A percentile compares a stretch with the other conserved stretches of the same genome.
Conservation (phyloP, 129 eudicot genomes). For the Sambucus nigra region DNA sequence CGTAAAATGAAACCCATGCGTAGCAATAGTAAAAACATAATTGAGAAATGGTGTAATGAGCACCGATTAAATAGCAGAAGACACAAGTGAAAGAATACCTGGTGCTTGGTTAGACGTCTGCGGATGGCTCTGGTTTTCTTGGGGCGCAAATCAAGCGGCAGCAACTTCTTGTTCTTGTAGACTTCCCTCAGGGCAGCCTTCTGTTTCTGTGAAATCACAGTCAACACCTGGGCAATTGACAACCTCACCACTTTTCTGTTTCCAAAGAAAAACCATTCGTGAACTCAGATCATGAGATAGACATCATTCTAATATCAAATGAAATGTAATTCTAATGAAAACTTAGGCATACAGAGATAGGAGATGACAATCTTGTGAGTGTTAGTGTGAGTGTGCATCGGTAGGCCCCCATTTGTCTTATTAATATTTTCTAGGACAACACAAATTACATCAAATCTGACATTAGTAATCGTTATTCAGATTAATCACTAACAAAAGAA, state of each 20-base stretch:
- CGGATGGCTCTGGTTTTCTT: slow-evolving; percentile 68
- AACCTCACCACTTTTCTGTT: slow-evolving; percentile 59
- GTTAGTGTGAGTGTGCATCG: no score
- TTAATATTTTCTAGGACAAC: no score
- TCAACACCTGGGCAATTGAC: slow-evolving; percentile 71
- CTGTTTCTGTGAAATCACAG: slow-evolving; percentile 70
- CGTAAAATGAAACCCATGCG: no score
- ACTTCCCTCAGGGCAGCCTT: slow-evolving; percentile 56
- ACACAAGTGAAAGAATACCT: slow-evolving; percentile 18
- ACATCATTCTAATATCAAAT: no score
- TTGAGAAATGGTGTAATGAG: not conserved
- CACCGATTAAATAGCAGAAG: not conserved
- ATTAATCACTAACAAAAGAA: no score
- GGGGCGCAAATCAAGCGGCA: slow-evolving; percentile 65
- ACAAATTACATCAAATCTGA: no score
- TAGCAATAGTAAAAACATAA: not conserved
- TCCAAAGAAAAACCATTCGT: not conserved
- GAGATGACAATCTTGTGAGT: no score
- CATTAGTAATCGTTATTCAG: no score
- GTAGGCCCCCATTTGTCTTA: no score
- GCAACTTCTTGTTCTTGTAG: slow-evolving; percentile 59
- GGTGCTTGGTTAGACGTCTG: slow-evolving; percentile 52
- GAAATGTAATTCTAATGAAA: no score
- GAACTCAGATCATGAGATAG: not conserved
- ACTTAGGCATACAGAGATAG: no score